Percentiles rank a stretch among this genome's conserved stretches.
Conservation (phyloP, 2,329 filamentous ascomycete genomes). For the Immersiporthe knoxdaviesiana region DNA sequence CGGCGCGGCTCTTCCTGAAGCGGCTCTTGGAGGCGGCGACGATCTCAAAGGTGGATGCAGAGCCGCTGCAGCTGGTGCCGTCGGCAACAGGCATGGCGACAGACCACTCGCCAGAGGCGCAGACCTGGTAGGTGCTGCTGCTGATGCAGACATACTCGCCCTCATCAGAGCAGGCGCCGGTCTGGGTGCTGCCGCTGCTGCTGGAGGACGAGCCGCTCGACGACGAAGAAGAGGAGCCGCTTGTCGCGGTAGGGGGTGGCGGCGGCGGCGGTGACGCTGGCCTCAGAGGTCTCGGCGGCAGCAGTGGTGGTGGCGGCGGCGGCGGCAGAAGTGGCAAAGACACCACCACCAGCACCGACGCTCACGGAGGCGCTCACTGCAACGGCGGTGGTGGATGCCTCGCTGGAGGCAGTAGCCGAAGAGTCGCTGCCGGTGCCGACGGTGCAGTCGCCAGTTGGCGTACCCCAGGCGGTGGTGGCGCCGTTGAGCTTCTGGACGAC, state of each 20-base stretch:
- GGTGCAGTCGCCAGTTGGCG: constrained; percentile 35
- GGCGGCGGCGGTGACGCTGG: constrained; percentile 31
- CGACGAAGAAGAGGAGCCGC: constrained; percentile 18
- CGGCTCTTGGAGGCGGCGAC: constrained; percentile 33
- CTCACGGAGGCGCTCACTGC: constrained; percentile 32
- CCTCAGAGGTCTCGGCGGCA: constrained; percentile 27
- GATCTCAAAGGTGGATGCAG: constrained; percentile 39
- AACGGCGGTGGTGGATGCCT: constrained; percentile 21
- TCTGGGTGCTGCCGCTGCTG: constrained; percentile 37
- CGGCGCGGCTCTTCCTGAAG: constrained; percentile 23
- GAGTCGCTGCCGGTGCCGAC: constrained; percentile 34
- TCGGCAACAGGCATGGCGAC: constrained; percentile 44
- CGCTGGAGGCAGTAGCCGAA: constrained; percentile 29
- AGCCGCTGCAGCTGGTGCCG: constrained; percentile 49
- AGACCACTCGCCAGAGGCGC: constrained; percentile 54
- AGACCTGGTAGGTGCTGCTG: constrained; percentile 55
- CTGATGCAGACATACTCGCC: constrained; percentile 55
- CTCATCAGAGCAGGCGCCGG: constrained; percentile 51
- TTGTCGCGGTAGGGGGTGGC: constrained; percentile 24
- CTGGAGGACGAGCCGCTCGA: constrained; percentile 29
- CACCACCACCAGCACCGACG: constrained; percentile 35
- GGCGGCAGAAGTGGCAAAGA: constrained; percentile 43
- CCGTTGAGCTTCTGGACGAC: constrained; percentile 55
- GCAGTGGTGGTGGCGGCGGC: constrained; percentile 21
- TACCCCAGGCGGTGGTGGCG: constrained; percentile 40